Evolutionary conservation across 2,329 filamentous ascomycete genomes (phyloP), one percentile per base, ranked within the genome.

Genomic region (Epicoccum sorghinum): DNA sequence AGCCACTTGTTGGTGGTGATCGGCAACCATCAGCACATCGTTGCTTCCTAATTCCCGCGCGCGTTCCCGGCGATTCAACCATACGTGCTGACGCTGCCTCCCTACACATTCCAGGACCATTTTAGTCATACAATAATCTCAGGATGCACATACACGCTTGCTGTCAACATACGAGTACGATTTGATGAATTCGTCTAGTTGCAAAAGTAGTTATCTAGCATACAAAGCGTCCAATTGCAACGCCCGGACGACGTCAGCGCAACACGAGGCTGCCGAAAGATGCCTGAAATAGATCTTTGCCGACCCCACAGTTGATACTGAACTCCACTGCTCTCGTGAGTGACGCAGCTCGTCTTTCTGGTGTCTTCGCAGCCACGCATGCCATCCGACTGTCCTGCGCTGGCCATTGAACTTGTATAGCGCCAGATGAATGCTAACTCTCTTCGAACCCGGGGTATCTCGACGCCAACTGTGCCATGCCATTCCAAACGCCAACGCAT

Each of bases 261-360:
- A 55, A 50, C 36, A 55, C 52, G 52, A 55, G 41, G 36, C 41
- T 55, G 37, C 23, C 52, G 25, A 47, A 44, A 46, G 41, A 55
- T 42, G 52, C 52, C 52, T 33, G 46, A 55, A 55, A 55, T 55
- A 55, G 46, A 50, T 47, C 52, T 47, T 55, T 47, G 52, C 42
- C 52, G 32, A 50, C 46, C 45, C 45, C 52, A 47, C 52, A 55
- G 52, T 50, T 25, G 32, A 50, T 55, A 18, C 37, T 37, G 27
- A 46, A 24, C 32, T 42, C 52, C 40, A 55, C 52, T 50, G 52
- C 47, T 37, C 10, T 38, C 41, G 37, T 23, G 46, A 50, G 42
- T 50, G 52, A 55, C 46, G 46, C 52, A 50, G 37, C 46, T 55
- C 52, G 41, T 55, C 52, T 46, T 43, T 27, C 41, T 32, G 30